phyloP scores from a whole-genome alignment of 345 rosid species.

The Pistacia atlantica region DNA sequence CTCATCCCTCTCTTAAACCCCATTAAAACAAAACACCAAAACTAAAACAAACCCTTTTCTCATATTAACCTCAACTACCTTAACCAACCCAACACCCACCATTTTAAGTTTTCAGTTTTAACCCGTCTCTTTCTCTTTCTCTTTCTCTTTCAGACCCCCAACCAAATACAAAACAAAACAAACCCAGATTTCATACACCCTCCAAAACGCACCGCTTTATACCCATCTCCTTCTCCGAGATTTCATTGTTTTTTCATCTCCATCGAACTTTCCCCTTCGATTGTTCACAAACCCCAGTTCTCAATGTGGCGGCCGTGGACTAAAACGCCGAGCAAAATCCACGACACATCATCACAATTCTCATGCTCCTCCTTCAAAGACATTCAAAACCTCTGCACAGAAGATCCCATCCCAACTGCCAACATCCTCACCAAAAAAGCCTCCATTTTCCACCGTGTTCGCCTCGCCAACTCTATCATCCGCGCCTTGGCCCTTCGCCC shows the following conservation, averaged over 20 bases:
- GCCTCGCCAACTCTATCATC: slow-evolving; percentile 47
- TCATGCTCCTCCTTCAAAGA: slow-evolving; percentile 75
- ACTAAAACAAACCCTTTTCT: background rate
- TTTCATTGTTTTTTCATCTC: background rate
- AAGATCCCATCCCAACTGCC: slow-evolving; percentile 37
- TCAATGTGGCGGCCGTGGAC: slow-evolving; percentile 94
- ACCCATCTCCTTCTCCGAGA: background rate
- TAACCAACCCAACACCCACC: slow-evolving; percentile 26
- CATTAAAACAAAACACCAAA: background rate
- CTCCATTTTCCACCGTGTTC: slow-evolving; percentile 64
- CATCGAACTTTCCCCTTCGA: background rate
- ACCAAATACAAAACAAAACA: background rate
- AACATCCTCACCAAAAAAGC: slow-evolving; percentile 23
- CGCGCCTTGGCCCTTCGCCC: slow-evolving; percentile 40
- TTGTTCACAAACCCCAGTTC: background rate
- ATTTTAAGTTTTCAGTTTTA: background rate
- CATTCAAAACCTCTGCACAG: slow-evolving; percentile 52
- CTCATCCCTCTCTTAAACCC: slow-evolving; percentile 13
- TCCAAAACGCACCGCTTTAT: slow-evolving; percentile 14
- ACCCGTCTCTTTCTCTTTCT: background rate
- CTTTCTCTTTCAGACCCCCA: background rate
- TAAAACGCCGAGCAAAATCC: slow-evolving; percentile 58
- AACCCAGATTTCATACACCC: no score
- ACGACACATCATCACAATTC: slow-evolving; percentile 40
- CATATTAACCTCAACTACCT: slow-evolving; percentile 34